These are phyloP conservation scores for Cladosporium colombiae DNA, from an alignment of 2,329 filamentous ascomycete species.

Conservation along the genomic window DNA sequence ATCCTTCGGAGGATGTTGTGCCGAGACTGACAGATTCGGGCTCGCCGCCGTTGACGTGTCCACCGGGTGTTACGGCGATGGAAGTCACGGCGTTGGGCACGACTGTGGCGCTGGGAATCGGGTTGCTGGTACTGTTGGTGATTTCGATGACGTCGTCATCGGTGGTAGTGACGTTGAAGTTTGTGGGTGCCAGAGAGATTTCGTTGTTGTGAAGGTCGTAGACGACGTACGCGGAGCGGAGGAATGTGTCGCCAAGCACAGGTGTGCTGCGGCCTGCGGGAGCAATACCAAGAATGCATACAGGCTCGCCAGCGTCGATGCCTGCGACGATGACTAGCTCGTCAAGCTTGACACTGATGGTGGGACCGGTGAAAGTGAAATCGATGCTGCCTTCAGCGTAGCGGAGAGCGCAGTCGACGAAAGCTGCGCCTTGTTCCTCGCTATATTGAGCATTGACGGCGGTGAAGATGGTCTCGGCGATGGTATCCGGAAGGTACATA, in stretches of 20 bases:
- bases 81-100: constrained; percentile 54
- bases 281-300: constrained; percentile 55
- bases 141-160: constrained; percentile 57
- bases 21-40: constrained; percentile 10
- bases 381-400: constrained; percentile 53
- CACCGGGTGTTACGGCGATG: constrained; percentile 45
- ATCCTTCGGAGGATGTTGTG: constrained; percentile 23
- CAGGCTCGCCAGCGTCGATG: constrained; percentile 39
- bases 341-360: constrained; percentile 56
- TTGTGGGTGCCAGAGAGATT: constrained; percentile 62
- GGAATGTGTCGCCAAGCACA: constrained; percentile 63
- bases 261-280: constrained; percentile 50
- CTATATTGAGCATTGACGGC: constrained; percentile 46
- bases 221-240: constrained; percentile 64
- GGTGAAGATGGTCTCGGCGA: constrained; percentile 51
- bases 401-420: constrained; percentile 56
- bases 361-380: constrained; percentile 58
- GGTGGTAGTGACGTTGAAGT: constrained; percentile 55
- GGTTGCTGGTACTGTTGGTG: constrained; percentile 47
- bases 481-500: constrained; percentile 65
- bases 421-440: constrained; percentile 46
- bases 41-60: constrained; percentile 37
- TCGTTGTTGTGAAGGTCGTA: constrained; percentile 62
- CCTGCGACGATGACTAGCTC: constrained; percentile 59
- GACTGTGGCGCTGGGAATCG: constrained; percentile 54